Conservation (phyloP, 2,329 filamentous ascomycete species). For the Mycosphaerella sp. region DNA sequence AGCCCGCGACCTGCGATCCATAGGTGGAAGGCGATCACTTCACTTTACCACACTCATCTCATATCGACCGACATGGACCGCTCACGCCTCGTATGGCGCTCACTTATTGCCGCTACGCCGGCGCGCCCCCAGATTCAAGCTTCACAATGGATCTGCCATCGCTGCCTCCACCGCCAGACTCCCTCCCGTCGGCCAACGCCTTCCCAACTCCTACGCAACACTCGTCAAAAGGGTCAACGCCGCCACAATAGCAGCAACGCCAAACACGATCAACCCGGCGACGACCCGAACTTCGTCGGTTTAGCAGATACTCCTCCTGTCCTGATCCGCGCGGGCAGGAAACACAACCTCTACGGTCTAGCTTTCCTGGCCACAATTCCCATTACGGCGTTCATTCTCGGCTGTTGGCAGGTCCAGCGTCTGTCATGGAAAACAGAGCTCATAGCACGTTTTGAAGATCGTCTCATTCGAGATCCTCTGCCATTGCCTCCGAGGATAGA, state of each 20-base stretch:
- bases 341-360: constrained; percentile 53
- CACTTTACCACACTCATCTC: background rate
- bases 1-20: no score
- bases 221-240: constrained; percentile 24
- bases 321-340: constrained; percentile 66
- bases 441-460: constrained; percentile 86
- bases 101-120: background rate
- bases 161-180: constrained; percentile 32
- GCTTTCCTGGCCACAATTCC: constrained; percentile 61
- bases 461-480: constrained; percentile 75
- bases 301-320: constrained; percentile 79
- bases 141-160: constrained; percentile 18
- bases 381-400: constrained; percentile 79
- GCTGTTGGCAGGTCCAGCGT: constrained; percentile 92
- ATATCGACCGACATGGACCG: constrained; percentile 16
- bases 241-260: constrained; percentile 32
- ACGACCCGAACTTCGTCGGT: constrained; percentile 74
- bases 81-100: constrained; percentile 11
- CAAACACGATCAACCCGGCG: constrained; percentile 59
- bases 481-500: constrained; percentile 80
- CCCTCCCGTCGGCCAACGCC: constrained; percentile 11
- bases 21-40: background rate
- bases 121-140: background rate
- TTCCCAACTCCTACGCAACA: constrained; percentile 20
- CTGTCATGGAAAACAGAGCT: constrained; percentile 91